Conservation (phyloP, 805 yeast genomes). For the Wickerhamiella australiensis region DNA sequence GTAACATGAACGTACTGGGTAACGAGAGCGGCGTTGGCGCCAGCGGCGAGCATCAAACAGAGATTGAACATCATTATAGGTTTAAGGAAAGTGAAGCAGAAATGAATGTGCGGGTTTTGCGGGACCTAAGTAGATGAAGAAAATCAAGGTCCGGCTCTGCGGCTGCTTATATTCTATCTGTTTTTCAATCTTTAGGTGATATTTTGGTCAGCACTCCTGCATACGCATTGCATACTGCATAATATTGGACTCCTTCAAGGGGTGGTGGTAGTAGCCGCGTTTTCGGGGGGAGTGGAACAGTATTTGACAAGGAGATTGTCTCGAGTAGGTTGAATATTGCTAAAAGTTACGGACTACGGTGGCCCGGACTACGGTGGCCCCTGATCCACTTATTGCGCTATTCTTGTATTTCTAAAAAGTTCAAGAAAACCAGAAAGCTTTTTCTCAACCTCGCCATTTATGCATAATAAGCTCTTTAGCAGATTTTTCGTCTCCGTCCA, state of each 20-base stretch:
- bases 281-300: no score
- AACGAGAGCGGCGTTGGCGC: constrained; percentile 19
- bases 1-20: constrained; percentile 20
- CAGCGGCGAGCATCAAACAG: constrained; percentile 10
- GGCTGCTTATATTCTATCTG: constrained; percentile 6
- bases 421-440: no score
- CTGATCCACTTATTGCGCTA: no score
- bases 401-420: no score
- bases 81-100: constrained; percentile 1
- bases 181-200: background rate
- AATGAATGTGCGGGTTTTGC: background rate
- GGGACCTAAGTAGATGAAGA: background rate
- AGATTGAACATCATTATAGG: constrained; percentile 8
- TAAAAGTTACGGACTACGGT: no score
- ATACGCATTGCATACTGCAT: constrained; percentile 7
- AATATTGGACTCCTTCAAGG: background rate
- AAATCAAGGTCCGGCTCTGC: background rate
- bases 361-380: no score
- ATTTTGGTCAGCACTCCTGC: constrained; percentile 8
- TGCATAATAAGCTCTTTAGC: background rate
- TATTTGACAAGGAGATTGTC: no score
- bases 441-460: background rate
- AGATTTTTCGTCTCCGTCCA: background rate
- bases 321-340: no score
- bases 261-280: background rate